phyloP scores from a whole-genome alignment of 78 protist species.

The Dictyostelium discoideum region DNA sequence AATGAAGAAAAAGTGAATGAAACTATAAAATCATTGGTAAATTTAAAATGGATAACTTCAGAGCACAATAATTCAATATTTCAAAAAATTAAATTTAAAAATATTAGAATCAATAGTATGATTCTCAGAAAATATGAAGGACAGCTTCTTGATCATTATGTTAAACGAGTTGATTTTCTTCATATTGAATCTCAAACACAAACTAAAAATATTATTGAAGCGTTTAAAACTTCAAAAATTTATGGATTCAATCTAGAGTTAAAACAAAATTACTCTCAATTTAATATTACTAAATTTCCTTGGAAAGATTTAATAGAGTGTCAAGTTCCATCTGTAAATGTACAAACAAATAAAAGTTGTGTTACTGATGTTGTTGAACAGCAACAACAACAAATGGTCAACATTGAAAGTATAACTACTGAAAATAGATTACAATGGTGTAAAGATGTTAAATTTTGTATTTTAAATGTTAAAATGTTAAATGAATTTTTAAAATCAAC shows the following conservation, averaged over 20 bases:
- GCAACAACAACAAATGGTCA: too few species aligned
- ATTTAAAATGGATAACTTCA: background rate
- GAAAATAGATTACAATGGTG: conserved; percentile 1
- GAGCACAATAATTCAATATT: background rate
- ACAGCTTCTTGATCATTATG: background rate
- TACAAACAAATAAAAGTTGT: too few species aligned
- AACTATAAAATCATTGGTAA: background rate
- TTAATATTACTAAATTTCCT: background rate
- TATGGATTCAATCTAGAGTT: background rate
- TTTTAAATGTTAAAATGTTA: background rate
- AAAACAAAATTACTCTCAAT: background rate
- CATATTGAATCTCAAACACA: background rate
- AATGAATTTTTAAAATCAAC: background rate
- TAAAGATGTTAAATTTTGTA: background rate
- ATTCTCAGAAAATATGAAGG: background rate
- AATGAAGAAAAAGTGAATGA: background rate
- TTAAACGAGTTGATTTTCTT: background rate
- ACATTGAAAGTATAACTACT: background rate
- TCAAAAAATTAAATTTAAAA: background rate
- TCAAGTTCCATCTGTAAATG: background rate
- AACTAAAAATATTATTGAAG: background rate
- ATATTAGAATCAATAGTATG: background rate
- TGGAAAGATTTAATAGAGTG: background rate
- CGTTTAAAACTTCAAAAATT: background rate
- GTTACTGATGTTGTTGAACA: too few species aligned